A percentile compares a stretch with the other conserved stretches of the same genome.
Evolutionary conservation across 176 grass and related monocot species (phyloP).

Genomic region (Dendrocalamus sinicus): DNA sequence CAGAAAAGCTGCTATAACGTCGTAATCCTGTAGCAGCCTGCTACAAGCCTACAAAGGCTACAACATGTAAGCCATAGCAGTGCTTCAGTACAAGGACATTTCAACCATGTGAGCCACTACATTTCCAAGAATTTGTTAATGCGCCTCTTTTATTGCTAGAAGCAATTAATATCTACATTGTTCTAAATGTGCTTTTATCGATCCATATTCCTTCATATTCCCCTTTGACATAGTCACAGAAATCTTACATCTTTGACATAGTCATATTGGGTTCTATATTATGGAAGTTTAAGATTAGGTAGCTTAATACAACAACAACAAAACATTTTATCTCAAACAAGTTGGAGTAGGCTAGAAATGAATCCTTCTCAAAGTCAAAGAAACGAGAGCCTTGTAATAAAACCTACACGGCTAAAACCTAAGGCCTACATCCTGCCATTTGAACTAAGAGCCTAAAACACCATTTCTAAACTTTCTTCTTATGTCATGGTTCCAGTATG

Average conservation of each 20-base stretch:
- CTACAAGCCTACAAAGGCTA: background rate
- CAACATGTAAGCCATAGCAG: background rate
- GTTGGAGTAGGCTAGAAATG: too few species aligned
- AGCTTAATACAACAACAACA: too few species aligned
- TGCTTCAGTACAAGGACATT: background rate
- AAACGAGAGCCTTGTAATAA: too few species aligned
- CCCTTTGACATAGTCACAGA: background rate
- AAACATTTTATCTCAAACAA: too few species aligned
- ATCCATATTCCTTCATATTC: background rate
- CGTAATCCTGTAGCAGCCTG: background rate
- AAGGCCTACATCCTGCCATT: too few species aligned
- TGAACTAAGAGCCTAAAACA: too few species aligned
- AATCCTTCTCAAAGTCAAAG: too few species aligned
- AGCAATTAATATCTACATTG: slow-evolving; percentile 5
- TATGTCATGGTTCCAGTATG: too few species aligned
- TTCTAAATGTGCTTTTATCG: background rate
- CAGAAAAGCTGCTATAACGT: background rate
- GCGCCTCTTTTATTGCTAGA: background rate
- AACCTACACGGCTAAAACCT: too few species aligned
- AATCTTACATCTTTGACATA: background rate
- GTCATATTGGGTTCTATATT: slow-evolving; percentile 8
- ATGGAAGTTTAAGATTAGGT: background rate
- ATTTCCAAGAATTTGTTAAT: background rate
- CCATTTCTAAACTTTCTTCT: too few species aligned
- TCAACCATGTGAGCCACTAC: background rate